A percentile compares a stretch with the other conserved stretches of the same genome.
Conservation (phyloP, 2,329 filamentous ascomycete genomes). For the Zymoseptoria ardabiliae region DNA sequence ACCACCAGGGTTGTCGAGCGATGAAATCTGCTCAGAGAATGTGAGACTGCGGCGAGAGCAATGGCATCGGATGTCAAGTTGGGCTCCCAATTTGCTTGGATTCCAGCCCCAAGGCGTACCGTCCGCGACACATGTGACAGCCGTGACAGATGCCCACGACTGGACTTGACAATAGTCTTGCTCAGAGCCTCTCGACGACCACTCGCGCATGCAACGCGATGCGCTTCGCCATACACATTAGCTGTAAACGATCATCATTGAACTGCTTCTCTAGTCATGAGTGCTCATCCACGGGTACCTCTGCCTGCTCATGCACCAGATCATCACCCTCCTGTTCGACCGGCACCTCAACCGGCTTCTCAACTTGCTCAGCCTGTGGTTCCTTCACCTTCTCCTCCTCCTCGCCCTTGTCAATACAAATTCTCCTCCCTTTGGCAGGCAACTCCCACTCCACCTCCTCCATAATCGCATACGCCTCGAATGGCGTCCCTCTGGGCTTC, state of each 20-base stretch:
- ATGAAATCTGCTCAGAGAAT: too few species aligned
- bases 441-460: slow-evolving; percentile 25
- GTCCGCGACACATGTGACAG: too few species aligned
- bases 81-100: too few species aligned
- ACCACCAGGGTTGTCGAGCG: too few species aligned
- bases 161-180: too few species aligned
- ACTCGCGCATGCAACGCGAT: too few species aligned
- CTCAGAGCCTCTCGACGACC: too few species aligned
- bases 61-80: too few species aligned
- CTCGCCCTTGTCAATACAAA: slow-evolving; percentile 18
- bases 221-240: too few species aligned
- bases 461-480: slow-evolving; percentile 27
- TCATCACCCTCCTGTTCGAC: background rate
- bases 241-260: background rate
- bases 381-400: background rate
- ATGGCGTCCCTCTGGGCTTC: slow-evolving; percentile 22
- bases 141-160: too few species aligned
- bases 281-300: background rate
- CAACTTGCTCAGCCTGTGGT: background rate
- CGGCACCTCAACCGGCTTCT: background rate
- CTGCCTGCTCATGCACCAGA: background rate
- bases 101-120: too few species aligned
- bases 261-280: background rate
- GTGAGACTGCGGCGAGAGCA: too few species aligned
- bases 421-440: slow-evolving; percentile 20